These are phyloP conservation scores for Venturia effusa DNA, from an alignment of 2,329 filamentous ascomycete genomes.

Conservation along the genomic window DNA sequence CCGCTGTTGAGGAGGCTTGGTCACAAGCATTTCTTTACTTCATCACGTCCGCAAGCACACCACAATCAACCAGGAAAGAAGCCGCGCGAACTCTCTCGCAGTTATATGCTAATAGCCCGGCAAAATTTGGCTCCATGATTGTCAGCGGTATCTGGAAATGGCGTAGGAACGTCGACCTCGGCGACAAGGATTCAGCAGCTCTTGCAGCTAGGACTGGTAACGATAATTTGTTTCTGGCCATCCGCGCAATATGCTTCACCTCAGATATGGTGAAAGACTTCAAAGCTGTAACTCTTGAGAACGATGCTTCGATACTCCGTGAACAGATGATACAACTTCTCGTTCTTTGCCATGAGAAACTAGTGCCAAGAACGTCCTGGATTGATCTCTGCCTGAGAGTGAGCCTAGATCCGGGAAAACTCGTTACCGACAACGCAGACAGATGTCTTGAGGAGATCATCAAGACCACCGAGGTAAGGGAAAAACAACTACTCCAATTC, in stretches of 20 bases:
- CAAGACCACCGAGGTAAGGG: conserved; percentile 43
- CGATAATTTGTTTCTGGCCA: conserved; percentile 49
- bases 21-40: conserved; percentile 75
- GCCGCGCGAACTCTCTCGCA: conserved; percentile 50
- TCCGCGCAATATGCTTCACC: conserved; percentile 53
- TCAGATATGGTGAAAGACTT: conserved; percentile 12
- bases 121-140: conserved; percentile 50
- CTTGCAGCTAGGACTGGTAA: conserved; percentile 53
- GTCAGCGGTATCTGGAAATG: conserved; percentile 70
- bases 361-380: conserved; percentile 74
- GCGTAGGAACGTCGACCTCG: conserved; percentile 53
- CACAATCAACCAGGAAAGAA: conserved; percentile 53
- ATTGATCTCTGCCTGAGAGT: conserved; percentile 76
- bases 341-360: conserved; percentile 64
- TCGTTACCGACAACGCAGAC: conserved; percentile 55
- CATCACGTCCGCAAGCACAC: conserved; percentile 51
- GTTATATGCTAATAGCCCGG: conserved; percentile 52
- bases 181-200: conserved; percentile 70
- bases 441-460: conserved; percentile 59
- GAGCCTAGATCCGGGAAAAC: conserved; percentile 68
- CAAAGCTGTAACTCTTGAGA: background rate
- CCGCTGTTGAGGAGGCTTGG: conserved; percentile 57
- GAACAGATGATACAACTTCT: conserved; percentile 66
- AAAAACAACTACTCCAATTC: conserved; percentile 12
- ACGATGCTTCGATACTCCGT: conserved; percentile 43